Percentiles rank a stretch among this genome's conserved stretches.
Conservation (phyloP, 2,329 filamentous ascomycete genomes). For the Microcyclospora tardicrescens region DNA sequence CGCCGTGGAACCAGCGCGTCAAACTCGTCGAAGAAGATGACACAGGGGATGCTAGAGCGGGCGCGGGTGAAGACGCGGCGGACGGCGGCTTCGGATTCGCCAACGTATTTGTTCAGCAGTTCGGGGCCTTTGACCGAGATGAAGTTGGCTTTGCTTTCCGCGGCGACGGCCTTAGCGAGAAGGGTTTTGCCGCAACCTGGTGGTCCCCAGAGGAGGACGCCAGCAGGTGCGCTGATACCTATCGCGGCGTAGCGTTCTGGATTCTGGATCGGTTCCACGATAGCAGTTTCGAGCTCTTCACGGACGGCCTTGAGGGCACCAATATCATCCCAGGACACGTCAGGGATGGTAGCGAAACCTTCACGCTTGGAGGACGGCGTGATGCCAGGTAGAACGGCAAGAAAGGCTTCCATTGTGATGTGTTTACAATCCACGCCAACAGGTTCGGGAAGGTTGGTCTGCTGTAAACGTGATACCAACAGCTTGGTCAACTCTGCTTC, state of each 20-base stretch:
- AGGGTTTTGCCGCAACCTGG: constrained; percentile 95
- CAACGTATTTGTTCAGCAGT: constrained; percentile 92
- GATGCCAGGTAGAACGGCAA: constrained; percentile 59
- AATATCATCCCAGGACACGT: constrained; percentile 86
- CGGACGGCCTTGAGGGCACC: constrained; percentile 72
- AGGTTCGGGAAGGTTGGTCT: constrained; percentile 36
- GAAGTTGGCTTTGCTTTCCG: constrained; percentile 92
- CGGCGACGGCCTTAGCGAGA: constrained; percentile 88
- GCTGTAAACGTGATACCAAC: constrained; percentile 38
- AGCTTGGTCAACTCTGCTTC: constrained; percentile 22
- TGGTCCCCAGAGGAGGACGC: constrained; percentile 89
- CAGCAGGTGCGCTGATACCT: constrained; percentile 69
- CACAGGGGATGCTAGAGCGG: constrained; percentile 73
- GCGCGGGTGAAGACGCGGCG: constrained; percentile 85
- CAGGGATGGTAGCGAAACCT: constrained; percentile 86
- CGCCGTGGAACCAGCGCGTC: constrained; percentile 82
- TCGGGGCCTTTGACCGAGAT: constrained; percentile 96
- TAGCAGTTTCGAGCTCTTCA: constrained; percentile 67
- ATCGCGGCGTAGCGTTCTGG: constrained; percentile 65
- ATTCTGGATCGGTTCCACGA: constrained; percentile 77
- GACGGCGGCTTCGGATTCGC: constrained; percentile 86
- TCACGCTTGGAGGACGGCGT: constrained; percentile 77
- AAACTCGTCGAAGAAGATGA: constrained; percentile 96
- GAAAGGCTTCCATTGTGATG: constrained; percentile 57
- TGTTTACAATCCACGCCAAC: constrained; percentile 41